Base-by-base conservation (phyloP, 225 moss, liverwort and hornwort genomes). In the Takakia lepidozioides region DNA sequence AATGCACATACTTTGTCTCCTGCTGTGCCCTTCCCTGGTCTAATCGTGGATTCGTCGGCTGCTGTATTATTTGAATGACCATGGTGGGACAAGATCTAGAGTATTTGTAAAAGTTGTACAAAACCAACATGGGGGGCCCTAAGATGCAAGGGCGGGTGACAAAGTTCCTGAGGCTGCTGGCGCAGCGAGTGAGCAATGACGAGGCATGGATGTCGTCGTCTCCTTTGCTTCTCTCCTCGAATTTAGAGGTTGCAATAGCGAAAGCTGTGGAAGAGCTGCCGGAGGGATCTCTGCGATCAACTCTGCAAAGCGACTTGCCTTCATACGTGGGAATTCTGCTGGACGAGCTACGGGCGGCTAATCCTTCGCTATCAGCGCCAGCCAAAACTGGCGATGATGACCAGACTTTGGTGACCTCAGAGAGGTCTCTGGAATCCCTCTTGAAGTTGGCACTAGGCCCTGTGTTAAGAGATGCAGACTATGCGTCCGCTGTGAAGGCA, bases 401-500 rank as follows among this genome's bases (percentile, higher is more conserved):
- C 24, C 34, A 32, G 24, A 3, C 14, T 16, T 13, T 18, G 25
- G 19, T 32, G 32, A 11, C 7, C 32, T 11, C 15, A 29, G 41
- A 19, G 19, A 37, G 29, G 1, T 20, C 8, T 58, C 29, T 22
- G 25, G 40, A 13, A 7, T 2, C 47, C n/a, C 47, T 41, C 8
- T 46, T 74, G 38, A 36, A 43, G 61, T 29, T 62, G 25, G 62
- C 66, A 2, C 61, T 58, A 66, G 66, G 62, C 45, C n/a, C 73
- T 38, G 38, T 74, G 51, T 48, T 71, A 43, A 70, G 67, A 32
- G 70, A 54, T 43, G 46, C 30, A 39, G 63, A 60, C 1, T 80
- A 80, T 54, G 50, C 74, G 1, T 64, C 64, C 27, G 80, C 80
- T 23, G 74, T 80, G 11, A 70, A 80, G 60, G 67, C 74, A 24